Evolutionary conservation across 1,284 basidiomycete genomes (phyloP).

Genomic region (Laetiporus sulphureus): DNA sequence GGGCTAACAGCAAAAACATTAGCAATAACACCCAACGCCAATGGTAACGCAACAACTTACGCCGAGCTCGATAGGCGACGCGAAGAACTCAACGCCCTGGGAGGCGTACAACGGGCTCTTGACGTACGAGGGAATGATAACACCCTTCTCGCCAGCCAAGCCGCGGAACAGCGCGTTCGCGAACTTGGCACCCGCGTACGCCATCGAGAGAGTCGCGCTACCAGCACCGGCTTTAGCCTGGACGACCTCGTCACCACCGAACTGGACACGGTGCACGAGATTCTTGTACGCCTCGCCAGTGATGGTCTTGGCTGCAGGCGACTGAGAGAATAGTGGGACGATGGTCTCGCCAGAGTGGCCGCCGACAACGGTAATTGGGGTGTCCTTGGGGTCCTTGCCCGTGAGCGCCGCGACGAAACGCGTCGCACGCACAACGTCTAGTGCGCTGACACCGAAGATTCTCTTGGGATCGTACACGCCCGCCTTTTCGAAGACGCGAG

Average conservation of each 20-base stretch:
- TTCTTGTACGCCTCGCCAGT: constrained; percentile 64
- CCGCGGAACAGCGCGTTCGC: constrained; percentile 79
- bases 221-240: constrained; percentile 89
- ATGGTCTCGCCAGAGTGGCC: constrained; percentile 97
- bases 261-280: constrained; percentile 89
- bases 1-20: constrained; percentile 32
- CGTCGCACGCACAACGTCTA: constrained; percentile 94
- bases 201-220: constrained; percentile 87
- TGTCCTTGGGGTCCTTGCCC: constrained; percentile 61
- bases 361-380: constrained; percentile 84
- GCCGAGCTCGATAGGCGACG: constrained; percentile 85
- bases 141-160: constrained; percentile 81
- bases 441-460: constrained; percentile 89
- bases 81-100: constrained; percentile 87
- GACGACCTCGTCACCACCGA: constrained; percentile 92
- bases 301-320: constrained; percentile 52
- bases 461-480: constrained; percentile 87
- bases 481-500: constrained; percentile 87
- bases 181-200: constrained; percentile 89
- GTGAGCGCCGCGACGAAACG: constrained; percentile 83
- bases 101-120: constrained; percentile 79
- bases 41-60: constrained; percentile 43
- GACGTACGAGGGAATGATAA: constrained; percentile 83
- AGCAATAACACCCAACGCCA: constrained; percentile 3
- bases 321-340: constrained; percentile 90